Evolutionary conservation across 345 rosid genomes (phyloP).

Genomic region (Eutrema heterophyllum): DNA sequence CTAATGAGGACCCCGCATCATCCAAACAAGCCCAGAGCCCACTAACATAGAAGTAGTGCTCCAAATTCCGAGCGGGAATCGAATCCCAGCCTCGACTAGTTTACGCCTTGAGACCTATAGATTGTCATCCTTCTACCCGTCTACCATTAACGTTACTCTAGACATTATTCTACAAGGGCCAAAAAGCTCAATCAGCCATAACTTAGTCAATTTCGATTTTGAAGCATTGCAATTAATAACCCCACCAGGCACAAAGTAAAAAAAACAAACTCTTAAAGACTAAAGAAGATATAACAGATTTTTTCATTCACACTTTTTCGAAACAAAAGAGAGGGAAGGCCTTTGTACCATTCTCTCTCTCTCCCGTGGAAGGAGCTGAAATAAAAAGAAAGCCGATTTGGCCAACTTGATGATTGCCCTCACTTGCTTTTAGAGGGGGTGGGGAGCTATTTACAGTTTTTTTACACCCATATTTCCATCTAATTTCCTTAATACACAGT

Average conservation of each 20-base stretch:
- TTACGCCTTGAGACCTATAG: no score
- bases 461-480: neutral
- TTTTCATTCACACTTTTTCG: neutral
- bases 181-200: neutral
- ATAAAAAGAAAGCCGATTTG: slow-evolving; percentile 13
- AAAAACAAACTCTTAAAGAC: no score
- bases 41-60: no score
- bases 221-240: no score
- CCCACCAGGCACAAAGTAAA: neutral
- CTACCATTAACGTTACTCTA: no score
- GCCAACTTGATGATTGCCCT: slow-evolving; percentile 12
- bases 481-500: neutral
- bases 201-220: neutral
- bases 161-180: no score
- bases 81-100: no score
- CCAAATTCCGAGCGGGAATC: no score
- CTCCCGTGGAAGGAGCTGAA: slow-evolving; percentile 12
- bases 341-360: slow-evolving; percentile 7
- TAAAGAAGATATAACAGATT: neutral
- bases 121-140: no score
- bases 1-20: no score
- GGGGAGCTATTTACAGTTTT: slow-evolving; percentile 11
- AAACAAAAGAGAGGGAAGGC: slow-evolving; percentile 24
- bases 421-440: neutral
- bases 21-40: no score